Evolutionary conservation across 306 rosid species (phyloP), one percentile per base, ranked within the genome.

Genomic region (Ochetophila trinervis): DNA sequence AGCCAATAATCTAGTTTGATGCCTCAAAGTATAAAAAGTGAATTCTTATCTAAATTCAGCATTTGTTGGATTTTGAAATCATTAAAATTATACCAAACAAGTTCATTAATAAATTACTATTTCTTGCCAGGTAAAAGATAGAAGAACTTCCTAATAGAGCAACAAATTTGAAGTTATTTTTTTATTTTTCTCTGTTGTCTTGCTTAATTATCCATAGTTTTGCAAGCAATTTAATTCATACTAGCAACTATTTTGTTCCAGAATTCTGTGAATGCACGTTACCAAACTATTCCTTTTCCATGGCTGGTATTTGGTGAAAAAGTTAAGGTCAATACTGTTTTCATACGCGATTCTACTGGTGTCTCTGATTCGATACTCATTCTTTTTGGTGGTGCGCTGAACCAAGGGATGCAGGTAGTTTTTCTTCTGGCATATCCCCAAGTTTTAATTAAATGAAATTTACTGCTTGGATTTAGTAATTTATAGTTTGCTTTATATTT

Each of bases 241-340:
- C 58, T 30, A 27, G 69, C 10, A n/a, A 61, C 36, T 62, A 45
- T 78, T 76, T 76, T 81, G 72, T 37, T 69, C 62, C 94, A 93
- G 98, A 89, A 93, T 76, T 93, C 97, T 8, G 98, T 93, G 72
- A 93, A 93, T 70, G 89, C 89, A 14, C 95, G 96, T 10, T 89
- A 82, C 82, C 95, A 93, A 70, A 89, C 95, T 47, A 93, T 93
- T 81, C 87, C 94, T 58, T 89, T 87, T 70, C 98, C 98, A 24
- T 93, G 98, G 98, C 78, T 93, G 84, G 97, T 89, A 67, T 93
- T 93, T 72, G 91, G 93, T 16, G 98, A 93, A 78, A 93, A 93
- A 81, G 91, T 93, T 67, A 89, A 90, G 76, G 91, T 93, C 76
- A 92, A 87, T 75, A 83, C 97, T 10, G 98, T 93, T 64, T 89